These are phyloP conservation scores for Dryas drummondii DNA, from an alignment of 306 rosid species.

Conservation along the genomic window DNA sequence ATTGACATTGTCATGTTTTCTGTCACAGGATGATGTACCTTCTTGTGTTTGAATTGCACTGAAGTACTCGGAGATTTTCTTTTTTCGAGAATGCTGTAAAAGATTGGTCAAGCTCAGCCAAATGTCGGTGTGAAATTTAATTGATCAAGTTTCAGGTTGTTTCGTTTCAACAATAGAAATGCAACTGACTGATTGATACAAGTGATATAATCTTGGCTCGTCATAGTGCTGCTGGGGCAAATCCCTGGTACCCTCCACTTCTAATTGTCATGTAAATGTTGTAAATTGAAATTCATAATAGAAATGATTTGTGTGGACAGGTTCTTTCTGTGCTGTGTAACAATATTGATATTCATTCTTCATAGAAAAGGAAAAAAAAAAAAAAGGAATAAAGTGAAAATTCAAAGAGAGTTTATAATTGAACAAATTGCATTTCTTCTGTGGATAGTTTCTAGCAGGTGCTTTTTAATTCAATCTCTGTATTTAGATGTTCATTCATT, in stretches of 20 bases:
- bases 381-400: conserved; percentile 33
- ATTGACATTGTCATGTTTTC: neutral
- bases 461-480: neutral
- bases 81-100: conserved; percentile 36
- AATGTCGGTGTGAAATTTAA: conserved; percentile 33
- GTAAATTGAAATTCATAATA: conserved; percentile 63
- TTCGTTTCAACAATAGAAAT: conserved; percentile 44
- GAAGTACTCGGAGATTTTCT: conserved; percentile 25
- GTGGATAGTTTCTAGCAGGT: neutral
- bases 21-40: conserved; percentile 57
- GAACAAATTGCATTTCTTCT: conserved; percentile 10
- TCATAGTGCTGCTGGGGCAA: conserved; percentile 40
- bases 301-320: conserved; percentile 61
- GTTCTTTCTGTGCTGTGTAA: conserved; percentile 56
- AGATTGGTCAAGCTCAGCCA: conserved; percentile 34
- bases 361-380: conserved; percentile 30
- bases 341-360: conserved; percentile 47
- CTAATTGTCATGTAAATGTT: conserved; percentile 68
- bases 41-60: conserved; percentile 2
- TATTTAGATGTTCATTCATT: neutral
- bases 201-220: conserved; percentile 48
- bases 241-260: conserved; percentile 40
- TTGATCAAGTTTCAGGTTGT: conserved; percentile 47
- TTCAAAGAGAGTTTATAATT: conserved; percentile 25
- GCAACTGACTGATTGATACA: conserved; percentile 66